A percentile compares a stretch with the other conserved stretches of the same genome.
Conservation (phyloP, 352 stramenopile species). For the Globisporangium camurandrum region DNA sequence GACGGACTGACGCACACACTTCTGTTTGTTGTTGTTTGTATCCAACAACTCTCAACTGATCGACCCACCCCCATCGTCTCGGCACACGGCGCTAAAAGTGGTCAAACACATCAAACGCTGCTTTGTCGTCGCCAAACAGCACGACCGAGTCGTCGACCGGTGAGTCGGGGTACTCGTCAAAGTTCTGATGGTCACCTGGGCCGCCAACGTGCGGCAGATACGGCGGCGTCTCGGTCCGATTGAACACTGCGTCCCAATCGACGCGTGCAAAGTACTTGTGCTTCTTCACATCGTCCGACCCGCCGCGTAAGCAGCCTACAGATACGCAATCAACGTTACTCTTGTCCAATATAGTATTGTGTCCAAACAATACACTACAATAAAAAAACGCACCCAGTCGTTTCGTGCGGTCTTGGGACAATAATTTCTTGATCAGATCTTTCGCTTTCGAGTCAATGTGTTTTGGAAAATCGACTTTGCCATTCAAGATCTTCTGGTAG, state of each 20-base stretch:
- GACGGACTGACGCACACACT: not conserved
- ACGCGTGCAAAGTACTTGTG: constrained; percentile 90
- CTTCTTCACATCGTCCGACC: constrained; percentile 86
- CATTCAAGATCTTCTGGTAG: constrained; percentile 92
- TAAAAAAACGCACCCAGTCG: constrained; percentile 46
- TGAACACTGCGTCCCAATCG: constrained; percentile 78
- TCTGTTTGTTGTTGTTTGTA: too few relatives aligned
- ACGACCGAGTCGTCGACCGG: constrained; percentile 77
- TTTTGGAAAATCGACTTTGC: constrained; percentile 86
- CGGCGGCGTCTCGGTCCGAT: constrained; percentile 60
- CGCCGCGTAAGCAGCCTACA: constrained; percentile 87
- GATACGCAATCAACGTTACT: too few relatives aligned
- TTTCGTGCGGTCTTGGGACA: constrained; percentile 86
- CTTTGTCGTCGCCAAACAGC: constrained; percentile 81
- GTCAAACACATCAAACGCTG: constrained; percentile 81
- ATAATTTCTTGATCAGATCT: constrained; percentile 89
- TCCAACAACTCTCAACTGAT: too few relatives aligned
- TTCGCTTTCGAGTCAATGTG: constrained; percentile 88
- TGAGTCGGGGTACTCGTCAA: constrained; percentile 91
- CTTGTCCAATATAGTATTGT: too few relatives aligned
- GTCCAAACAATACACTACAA: constrained; percentile 1
- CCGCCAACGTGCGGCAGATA: constrained; percentile 83
- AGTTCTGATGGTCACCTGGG: constrained; percentile 88
- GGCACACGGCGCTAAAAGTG: constrained; percentile 46
- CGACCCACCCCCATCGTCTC: too few relatives aligned